Evolutionary conservation across 2,329 filamentous ascomycete genomes (phyloP), one percentile per base, ranked within the genome.

Genomic region (Tolypocladium pustulatum): DNA sequence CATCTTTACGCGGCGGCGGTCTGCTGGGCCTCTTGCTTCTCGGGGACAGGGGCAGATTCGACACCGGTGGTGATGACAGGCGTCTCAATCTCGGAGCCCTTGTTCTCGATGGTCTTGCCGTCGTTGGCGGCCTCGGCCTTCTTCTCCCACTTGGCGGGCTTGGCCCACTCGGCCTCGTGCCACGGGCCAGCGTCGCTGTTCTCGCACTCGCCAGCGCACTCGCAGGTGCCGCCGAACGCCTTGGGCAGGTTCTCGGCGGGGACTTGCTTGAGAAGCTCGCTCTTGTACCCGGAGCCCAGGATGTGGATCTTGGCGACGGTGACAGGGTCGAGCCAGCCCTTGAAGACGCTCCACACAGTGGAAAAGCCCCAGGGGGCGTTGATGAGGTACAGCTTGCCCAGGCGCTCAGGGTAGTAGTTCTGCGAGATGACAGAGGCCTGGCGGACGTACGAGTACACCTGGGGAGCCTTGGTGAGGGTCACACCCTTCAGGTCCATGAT

Each of bases 401-500:
- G 82, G 60, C 94, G 90, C 82, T 99, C 94, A 9, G 94, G 94
- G 78, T 99, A 99, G 85, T 97, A 96, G 83, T 97, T 96, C 78
- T 97, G 94, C 64, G 90, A 96, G 76, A 99, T 90, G 72, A 79
- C 86, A 38, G 91, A 94, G 53, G 91, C 91, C 72, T 88, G 84
- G 68, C 85, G 85, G 66, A 99, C 84, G 78, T 97, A 97, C 58
- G 85, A 82, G 79, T 95, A 96, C 60, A 97, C 93, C 61, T 88
- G 88, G 62, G 85, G 82, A 51, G 90, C 86, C 76, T 89, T 94
- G 72, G 81, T 82, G 66, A 97, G 77, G 60, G 90, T 90, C 30
- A 99, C 92, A 62, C 92, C 92, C 80, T 96, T 96, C 73, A 97
- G 83, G 76, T 99, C 94, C 88, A 97, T 94, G 77, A 99, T 91